Evolutionary conservation across 2,329 filamentous ascomycete genomes (phyloP).

Genomic region (Diaporthe sp.): DNA sequence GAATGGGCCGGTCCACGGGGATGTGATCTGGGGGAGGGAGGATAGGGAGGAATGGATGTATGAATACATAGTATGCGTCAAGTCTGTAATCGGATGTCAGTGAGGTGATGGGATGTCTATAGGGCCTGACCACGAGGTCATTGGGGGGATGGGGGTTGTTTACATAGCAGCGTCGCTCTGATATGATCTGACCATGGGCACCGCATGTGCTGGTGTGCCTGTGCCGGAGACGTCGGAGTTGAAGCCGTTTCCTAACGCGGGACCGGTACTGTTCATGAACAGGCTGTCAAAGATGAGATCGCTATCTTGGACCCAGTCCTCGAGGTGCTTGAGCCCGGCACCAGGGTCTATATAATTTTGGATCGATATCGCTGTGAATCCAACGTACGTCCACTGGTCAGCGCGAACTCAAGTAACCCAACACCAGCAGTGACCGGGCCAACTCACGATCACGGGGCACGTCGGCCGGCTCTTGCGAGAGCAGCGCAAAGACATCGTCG

Average conservation of each 20-base stretch:
- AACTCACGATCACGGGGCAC: slow-evolving; percentile 49
- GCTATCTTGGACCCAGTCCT: slow-evolving; percentile 59
- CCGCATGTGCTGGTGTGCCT: slow-evolving; percentile 11
- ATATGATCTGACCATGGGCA: slow-evolving; percentile 57
- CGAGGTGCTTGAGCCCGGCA: slow-evolving; percentile 60
- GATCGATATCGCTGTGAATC: slow-evolving; percentile 48
- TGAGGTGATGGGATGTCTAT: not conserved
- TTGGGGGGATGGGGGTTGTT: too few relatives aligned
- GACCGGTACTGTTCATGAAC: slow-evolving; percentile 46
- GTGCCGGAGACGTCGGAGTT: slow-evolving; percentile 22
- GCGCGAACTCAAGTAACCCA: not conserved
- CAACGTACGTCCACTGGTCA: slow-evolving; percentile 31
- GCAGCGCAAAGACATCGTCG: slow-evolving; percentile 33
- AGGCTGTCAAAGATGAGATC: slow-evolving; percentile 62
- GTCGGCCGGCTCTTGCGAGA: slow-evolving; percentile 47
- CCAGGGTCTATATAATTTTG: slow-evolving; percentile 60
- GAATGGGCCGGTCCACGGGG: slow-evolving; percentile 50
- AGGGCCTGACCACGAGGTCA: not conserved
- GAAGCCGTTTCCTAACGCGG: slow-evolving; percentile 13
- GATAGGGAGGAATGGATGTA: slow-evolving; percentile 64
- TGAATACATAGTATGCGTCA: slow-evolving; percentile 65
- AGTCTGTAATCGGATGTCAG: slow-evolving; percentile 45
- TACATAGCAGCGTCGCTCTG: slow-evolving; percentile 56
- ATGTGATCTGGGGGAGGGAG: slow-evolving; percentile 56
- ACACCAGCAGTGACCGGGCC: not conserved